Percentiles rank a stretch among this genome's conserved stretches.
Conservation (phyloP, 345 rosid species). For the Eucalyptus sideroxylon region DNA sequence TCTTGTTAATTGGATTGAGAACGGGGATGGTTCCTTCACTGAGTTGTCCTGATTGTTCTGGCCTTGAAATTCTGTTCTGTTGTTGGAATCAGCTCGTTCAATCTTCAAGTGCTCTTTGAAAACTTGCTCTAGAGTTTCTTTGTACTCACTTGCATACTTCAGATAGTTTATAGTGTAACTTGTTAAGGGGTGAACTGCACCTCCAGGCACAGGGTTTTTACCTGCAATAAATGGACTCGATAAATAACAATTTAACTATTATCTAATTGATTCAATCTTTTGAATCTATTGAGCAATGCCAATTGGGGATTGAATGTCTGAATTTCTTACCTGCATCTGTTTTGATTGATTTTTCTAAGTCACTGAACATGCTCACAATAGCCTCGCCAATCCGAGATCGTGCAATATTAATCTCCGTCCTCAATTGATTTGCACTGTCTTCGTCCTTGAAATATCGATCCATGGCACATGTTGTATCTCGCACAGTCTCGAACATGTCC, state of each 20-base stretch:
- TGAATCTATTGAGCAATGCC: not conserved
- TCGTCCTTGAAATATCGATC: slow-evolving; percentile 22
- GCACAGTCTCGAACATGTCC: slow-evolving; percentile 64
- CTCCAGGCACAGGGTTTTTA: slow-evolving; percentile 74
- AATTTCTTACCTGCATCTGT: slow-evolving; percentile 50
- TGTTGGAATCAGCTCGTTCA: slow-evolving; percentile 50
- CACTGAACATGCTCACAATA: slow-evolving; percentile 45
- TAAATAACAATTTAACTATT: not conserved
- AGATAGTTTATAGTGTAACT: slow-evolving; percentile 88
- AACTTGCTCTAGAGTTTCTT: slow-evolving; percentile 69
- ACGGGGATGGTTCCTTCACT: slow-evolving; percentile 17
- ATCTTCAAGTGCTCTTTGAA: slow-evolving; percentile 61
- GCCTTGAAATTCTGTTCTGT: slow-evolving; percentile 5
- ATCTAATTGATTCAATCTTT: not conserved
- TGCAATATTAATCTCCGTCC: slow-evolving; percentile 32
- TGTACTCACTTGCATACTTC: slow-evolving; percentile 64
- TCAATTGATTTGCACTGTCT: slow-evolving; percentile 32
- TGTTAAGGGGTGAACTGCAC: slow-evolving; percentile 82
- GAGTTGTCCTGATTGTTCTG: not conserved
- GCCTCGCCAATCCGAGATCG: slow-evolving; percentile 65
- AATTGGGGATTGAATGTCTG: not conserved
- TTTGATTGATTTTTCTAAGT: slow-evolving; percentile 64
- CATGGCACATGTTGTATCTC: slow-evolving; percentile 33
- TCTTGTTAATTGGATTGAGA: slow-evolving; percentile 40
- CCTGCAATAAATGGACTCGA: slow-evolving; percentile 5